Base-by-base conservation (phyloP, 2,329 filamentous ascomycete species). In the Microdochium paspali region DNA sequence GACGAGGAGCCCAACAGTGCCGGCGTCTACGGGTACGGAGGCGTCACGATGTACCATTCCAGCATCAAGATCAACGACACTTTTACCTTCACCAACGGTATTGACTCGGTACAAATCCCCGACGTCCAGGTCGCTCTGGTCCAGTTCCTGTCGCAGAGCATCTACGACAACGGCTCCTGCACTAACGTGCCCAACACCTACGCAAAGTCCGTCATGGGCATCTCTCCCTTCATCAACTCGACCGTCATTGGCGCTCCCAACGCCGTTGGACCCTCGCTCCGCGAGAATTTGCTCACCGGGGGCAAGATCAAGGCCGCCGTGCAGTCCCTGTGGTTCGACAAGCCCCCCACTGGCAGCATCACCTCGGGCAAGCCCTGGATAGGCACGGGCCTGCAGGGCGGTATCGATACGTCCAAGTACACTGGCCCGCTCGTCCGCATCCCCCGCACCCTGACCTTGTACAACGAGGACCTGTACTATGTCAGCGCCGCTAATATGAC, bases 301-400 rank as follows among this genome's bases (percentile, higher is more conserved):
- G 61, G 61, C 2, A 44, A 47, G 18, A 60, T 64, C 40, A 52
- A 50, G 5, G 56, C 56, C 21, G 51, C 57, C 20, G 61, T 64
- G 7, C 56, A 61, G 53, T 51, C 52, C 5, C 58, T 65, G 55
- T 66, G 63, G 62, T 64, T 66, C 50, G 60, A 65, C 46, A 51
- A 57, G 45, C 51, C 56, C 10, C 54, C 58, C 6, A 47, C 47
- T 3, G 52, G 52, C n/a, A n/a, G n/a, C n/a, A n/a, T n/a, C n/a
- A n/a, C n/a, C n/a, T n/a, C n/a, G n/a, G n/a, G n/a, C 35, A 20
- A 40, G 35, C 12, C 10, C 35, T 59, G 56, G 45, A 58, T 54
- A 0, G 64, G 64, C 44, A 58, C 56, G 20, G 55, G 55, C 2
- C 51, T 66, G 4, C 59, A 64, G 47, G 62, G 64, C 42, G 62